These are phyloP conservation scores for Aeschynomene evenia DNA, from an alignment of 306 rosid genomes.

Conservation along the genomic window DNA sequence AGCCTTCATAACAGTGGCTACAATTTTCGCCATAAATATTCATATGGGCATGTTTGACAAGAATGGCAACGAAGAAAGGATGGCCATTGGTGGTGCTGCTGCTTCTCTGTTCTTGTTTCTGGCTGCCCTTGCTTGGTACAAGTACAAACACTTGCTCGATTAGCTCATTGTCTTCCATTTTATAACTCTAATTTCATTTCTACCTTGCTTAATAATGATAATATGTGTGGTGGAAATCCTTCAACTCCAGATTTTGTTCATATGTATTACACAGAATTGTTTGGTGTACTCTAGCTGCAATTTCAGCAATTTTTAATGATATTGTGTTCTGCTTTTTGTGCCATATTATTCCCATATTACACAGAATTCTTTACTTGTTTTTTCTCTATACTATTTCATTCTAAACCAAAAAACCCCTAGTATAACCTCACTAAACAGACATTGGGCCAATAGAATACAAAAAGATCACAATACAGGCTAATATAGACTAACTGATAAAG, in stretches of 20 bases:
- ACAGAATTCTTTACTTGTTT: too few relatives aligned
- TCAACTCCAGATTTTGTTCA: neutral
- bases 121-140: slow-evolving; percentile 69
- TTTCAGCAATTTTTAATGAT: neutral
- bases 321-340: too few relatives aligned
- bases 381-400: too few relatives aligned
- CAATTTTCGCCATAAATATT: slow-evolving; percentile 74
- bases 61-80: slow-evolving; percentile 47
- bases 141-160: slow-evolving; percentile 64
- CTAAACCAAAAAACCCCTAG: too few relatives aligned
- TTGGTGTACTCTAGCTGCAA: neutral
- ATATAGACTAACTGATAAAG: too few relatives aligned
- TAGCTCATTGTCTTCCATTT: slow-evolving; percentile 22
- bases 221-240: neutral
- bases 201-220: neutral
- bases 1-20: slow-evolving; percentile 60
- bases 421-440: too few relatives aligned
- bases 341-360: too few relatives aligned
- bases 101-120: slow-evolving; percentile 50
- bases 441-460: too few relatives aligned
- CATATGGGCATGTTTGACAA: slow-evolving; percentile 44
- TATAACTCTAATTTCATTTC: neutral
- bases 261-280: neutral
- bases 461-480: too few relatives aligned
- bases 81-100: slow-evolving; percentile 49